Base-by-base conservation (phyloP, 805 yeast genomes). In the Millerozyma miso region DNA sequence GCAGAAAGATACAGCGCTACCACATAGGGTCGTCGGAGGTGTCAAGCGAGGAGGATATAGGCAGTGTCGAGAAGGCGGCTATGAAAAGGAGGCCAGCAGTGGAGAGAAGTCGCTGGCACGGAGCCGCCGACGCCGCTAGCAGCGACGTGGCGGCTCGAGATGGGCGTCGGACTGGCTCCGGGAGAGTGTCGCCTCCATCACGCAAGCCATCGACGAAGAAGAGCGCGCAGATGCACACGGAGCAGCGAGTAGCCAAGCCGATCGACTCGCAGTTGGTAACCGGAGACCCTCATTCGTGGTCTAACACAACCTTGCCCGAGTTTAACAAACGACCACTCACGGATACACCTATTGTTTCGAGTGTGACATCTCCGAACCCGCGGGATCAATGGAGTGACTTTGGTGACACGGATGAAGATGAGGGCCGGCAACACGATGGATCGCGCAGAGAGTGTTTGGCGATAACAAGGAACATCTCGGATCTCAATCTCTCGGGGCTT, bases 321-420 rank as follows among this genome's bases (percentile, higher is more conserved):
- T 85, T 85, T 62, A 80, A 83, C 55, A 81, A 78, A 59, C 67
- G 89, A 37, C 93, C 93, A 0, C 64, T 80, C 41, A 81, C 83
- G 35, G 93, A 85, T 54, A 85, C 93, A 0, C 93, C 93, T 0
- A 73, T 81, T 1, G 75, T 74, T 8, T 79, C 85, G 23, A 67
- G 71, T 2, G 66, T 73, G 55, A 65, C 77, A 1, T 80, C 87
- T 0, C 89, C 89, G 0, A 59, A 55, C 8, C 54, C 64, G 4
- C 41, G 60, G 31, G 53, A 51, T 15, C 63, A 63, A 38, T 54
- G 58, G 13, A 59, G 62, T 26, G 69, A 62, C 33, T 65, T 59
- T 14, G 70, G 63, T 4, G 52, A 50, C 16, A 51, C 48, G 17
- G 45, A 35, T 29, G 54, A 47, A 3, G 51, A 46, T n/a, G 42